Percentiles rank a stretch among this genome's conserved stretches.
Evolutionary conservation across 352 stramenopile species (phyloP).

Genomic region (Stramenopiles sp.): DNA sequence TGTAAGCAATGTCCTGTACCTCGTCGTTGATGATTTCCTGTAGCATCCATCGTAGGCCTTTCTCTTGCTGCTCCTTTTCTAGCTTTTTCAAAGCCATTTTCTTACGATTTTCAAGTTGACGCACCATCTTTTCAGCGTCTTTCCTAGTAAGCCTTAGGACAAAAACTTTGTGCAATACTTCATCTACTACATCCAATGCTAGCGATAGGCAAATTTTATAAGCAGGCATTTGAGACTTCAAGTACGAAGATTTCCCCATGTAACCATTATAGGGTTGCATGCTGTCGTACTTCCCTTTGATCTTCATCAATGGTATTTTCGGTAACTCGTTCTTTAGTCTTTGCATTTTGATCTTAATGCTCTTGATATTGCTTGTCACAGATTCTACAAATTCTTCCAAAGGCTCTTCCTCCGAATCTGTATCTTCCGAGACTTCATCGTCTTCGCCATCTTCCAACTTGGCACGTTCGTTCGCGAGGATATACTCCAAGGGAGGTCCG

Average conservation of each 20-base stretch:
- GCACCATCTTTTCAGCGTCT: neutral
- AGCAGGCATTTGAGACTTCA: neutral
- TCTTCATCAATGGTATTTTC: neutral
- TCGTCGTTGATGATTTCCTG: neutral
- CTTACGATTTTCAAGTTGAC: neutral
- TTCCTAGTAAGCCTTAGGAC: neutral
- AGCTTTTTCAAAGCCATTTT: neutral
- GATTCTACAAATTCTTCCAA: neutral
- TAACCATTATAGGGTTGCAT: neutral
- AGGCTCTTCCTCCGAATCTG: neutral
- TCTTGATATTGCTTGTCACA: neutral
- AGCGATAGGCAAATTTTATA: neutral
- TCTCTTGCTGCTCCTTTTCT: neutral
- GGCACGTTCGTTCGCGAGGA: neutral
- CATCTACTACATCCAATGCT: neutral
- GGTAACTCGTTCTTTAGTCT: neutral
- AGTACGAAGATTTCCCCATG: neutral
- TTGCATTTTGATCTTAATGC: neutral
- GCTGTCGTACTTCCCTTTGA: neutral
- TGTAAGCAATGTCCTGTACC: neutral
- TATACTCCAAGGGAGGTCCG: neutral
- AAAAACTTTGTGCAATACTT: neutral
- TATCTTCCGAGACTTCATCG: neutral
- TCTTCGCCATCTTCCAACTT: neutral
- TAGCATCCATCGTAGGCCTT: neutral